phyloP scores from a whole-genome alignment of 805 yeast genomes.

The Pachysolen tannophilus region DNA sequence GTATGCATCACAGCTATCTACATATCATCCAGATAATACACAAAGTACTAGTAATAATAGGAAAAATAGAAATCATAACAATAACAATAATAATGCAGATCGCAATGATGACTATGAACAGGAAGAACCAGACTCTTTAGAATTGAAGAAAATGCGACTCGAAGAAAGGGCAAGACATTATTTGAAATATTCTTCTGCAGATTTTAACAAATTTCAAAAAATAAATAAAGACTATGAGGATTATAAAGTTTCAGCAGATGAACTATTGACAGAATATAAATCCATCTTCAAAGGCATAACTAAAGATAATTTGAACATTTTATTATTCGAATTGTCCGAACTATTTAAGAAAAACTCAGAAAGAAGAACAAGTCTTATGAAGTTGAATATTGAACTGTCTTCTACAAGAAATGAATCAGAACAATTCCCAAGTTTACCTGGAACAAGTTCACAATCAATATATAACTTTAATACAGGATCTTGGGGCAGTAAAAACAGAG shows the following conservation, averaged over 20 bases:
- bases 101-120: conserved; percentile 7
- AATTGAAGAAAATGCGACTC: conserved; percentile 50
- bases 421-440: conserved; percentile 43
- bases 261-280: conserved; percentile 38
- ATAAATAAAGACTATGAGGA: conserved; percentile 41
- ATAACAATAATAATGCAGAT: conserved; percentile 1
- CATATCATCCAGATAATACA: conserved; percentile 29
- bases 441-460: conserved; percentile 13
- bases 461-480: conserved; percentile 17
- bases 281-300: conserved; percentile 33
- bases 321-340: conserved; percentile 56
- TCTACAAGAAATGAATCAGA: conserved; percentile 21
- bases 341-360: conserved; percentile 40
- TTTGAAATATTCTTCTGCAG: conserved; percentile 41
- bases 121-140: conserved; percentile 33
- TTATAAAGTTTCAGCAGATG: conserved; percentile 37
- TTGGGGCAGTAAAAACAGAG: conserved; percentile 19
- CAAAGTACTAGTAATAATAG: conserved; percentile 12
- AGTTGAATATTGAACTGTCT: conserved; percentile 19
- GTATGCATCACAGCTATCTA: conserved; percentile 56
- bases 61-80: conserved; percentile 13
- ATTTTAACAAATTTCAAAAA: conserved; percentile 39
- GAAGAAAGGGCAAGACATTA: conserved; percentile 85
- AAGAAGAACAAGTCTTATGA: conserved; percentile 32
- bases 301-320: conserved; percentile 44